Percentiles rank a stretch among this genome's conserved stretches.
Conservation (phyloP, 2,329 filamentous ascomycete genomes). For the Metarhizium humberi region DNA sequence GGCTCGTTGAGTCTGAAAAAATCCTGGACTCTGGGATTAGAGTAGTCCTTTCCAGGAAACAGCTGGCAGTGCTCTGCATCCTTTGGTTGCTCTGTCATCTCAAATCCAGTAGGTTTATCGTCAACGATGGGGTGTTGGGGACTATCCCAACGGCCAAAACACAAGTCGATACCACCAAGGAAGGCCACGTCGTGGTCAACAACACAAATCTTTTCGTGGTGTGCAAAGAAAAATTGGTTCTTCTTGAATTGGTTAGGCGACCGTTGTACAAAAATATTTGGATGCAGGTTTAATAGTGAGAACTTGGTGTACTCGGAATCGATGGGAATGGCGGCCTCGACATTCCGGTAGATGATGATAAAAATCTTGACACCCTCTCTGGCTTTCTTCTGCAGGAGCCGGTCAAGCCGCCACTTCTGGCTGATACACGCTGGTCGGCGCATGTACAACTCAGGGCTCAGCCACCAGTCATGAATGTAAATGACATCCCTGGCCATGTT, state of each 20-base stretch:
- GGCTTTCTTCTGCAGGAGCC: constrained; percentile 87
- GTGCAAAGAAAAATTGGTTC: constrained; percentile 98
- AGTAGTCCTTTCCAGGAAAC: constrained; percentile 97
- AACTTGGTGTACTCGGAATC: constrained; percentile 98
- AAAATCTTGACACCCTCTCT: constrained; percentile 95
- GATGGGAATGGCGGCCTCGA: constrained; percentile 93
- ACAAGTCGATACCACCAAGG: constrained; percentile 89
- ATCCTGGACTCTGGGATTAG: constrained; percentile 89
- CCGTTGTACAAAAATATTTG: constrained; percentile 91
- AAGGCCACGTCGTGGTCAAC: constrained; percentile 96
- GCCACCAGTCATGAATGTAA: constrained; percentile 99
- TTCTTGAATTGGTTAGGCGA: constrained; percentile 98
- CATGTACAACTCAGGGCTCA: constrained; percentile 94
- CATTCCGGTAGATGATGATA: constrained; percentile 95
- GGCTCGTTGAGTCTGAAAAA: constrained; percentile 90
- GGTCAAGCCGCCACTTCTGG: constrained; percentile 93
- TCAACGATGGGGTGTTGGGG: constrained; percentile 86
- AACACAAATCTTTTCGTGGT: constrained; percentile 96
- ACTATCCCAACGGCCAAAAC: constrained; percentile 95
- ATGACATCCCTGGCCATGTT: constrained; percentile 97
- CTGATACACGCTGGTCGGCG: constrained; percentile 88
- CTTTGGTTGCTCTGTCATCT: constrained; percentile 62
- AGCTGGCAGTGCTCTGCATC: constrained; percentile 92
- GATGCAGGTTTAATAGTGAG: constrained; percentile 86
- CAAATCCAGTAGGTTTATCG: constrained; percentile 92